phyloP scores from a whole-genome alignment of 306 rosid genomes.

The Spatholobus suberectus region DNA sequence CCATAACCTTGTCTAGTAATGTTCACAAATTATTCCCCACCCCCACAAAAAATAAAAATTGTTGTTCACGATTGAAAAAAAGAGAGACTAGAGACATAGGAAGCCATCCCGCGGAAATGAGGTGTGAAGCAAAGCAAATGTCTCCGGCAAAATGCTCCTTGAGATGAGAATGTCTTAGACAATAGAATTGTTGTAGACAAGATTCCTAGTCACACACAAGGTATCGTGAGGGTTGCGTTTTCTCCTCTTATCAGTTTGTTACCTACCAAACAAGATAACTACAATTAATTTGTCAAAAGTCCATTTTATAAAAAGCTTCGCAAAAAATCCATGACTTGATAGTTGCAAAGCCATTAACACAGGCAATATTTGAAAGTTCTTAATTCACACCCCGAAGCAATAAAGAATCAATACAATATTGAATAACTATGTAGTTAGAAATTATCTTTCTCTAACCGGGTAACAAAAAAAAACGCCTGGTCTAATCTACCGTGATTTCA shows the following conservation, averaged over 20 bases:
- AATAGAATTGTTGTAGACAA: constrained; percentile 92
- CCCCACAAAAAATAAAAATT: no score
- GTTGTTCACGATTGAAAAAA: no score
- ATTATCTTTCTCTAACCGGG: neutral
- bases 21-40: no score
- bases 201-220: constrained; percentile 96
- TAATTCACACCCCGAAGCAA: neutral
- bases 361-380: neutral
- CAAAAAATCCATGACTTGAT: neutral
- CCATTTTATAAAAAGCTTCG: neutral
- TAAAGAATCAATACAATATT: constrained; percentile 4
- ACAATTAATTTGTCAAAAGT: constrained; percentile 30
- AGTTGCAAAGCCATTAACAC: neutral
- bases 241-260: constrained; percentile 99
- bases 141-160: no score
- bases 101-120: no score
- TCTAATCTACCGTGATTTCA: no score
- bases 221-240: constrained; percentile 97
- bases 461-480: no score
- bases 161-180: no score
- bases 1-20: no score
- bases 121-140: no score
- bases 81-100: no score
- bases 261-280: constrained; percentile 57
- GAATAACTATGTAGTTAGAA: neutral